phyloP scores from a whole-genome alignment of 345 rosid species.

The Turritis glabra region DNA sequence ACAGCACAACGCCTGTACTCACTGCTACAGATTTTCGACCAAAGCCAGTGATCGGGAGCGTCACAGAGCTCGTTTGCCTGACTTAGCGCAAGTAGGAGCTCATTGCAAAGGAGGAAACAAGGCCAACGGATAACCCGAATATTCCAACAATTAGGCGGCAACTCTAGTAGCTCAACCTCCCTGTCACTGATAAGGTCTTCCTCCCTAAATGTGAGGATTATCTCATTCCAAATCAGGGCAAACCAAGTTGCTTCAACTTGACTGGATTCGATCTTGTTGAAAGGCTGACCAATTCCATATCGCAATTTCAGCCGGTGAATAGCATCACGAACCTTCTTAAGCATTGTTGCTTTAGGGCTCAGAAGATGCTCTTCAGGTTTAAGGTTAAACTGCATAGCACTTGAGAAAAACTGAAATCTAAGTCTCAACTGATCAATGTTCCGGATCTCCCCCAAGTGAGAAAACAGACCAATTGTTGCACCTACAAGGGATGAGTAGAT shows the following conservation, averaged over 20 bases:
- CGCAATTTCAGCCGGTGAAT: constrained; percentile 71
- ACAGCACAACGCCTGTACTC: constrained; percentile 93
- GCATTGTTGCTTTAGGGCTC: constrained; percentile 56
- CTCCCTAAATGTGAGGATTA: constrained; percentile 70
- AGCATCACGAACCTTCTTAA: constrained; percentile 78
- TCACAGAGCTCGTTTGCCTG: constrained; percentile 73
- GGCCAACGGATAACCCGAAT: constrained; percentile 94
- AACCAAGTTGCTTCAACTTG: constrained; percentile 85
- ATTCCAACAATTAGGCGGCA: constrained; percentile 83
- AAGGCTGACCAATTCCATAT: constrained; percentile 82
- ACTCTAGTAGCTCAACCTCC: constrained; percentile 78
- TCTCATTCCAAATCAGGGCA: constrained; percentile 93
- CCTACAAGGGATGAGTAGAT: constrained; percentile 74
- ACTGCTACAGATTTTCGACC: constrained; percentile 73
- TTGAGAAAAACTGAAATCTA: constrained; percentile 88
- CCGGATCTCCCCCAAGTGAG: constrained; percentile 92
- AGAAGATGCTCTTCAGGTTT: constrained; percentile 65
- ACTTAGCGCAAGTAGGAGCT: constrained; percentile 80
- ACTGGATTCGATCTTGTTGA: constrained; percentile 77
- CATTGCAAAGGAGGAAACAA: constrained; percentile 80
- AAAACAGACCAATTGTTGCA: constrained; percentile 62
- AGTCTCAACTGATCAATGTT: constrained; percentile 82
- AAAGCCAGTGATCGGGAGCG: constrained; percentile 73
- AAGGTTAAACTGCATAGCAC: constrained; percentile 91
- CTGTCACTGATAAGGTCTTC: constrained; percentile 78